Percentiles rank a stretch among this genome's conserved stretches.
phyloP scores from a whole-genome alignment of 2,329 filamentous ascomycete genomes.

The Karstenula rhodostoma region DNA sequence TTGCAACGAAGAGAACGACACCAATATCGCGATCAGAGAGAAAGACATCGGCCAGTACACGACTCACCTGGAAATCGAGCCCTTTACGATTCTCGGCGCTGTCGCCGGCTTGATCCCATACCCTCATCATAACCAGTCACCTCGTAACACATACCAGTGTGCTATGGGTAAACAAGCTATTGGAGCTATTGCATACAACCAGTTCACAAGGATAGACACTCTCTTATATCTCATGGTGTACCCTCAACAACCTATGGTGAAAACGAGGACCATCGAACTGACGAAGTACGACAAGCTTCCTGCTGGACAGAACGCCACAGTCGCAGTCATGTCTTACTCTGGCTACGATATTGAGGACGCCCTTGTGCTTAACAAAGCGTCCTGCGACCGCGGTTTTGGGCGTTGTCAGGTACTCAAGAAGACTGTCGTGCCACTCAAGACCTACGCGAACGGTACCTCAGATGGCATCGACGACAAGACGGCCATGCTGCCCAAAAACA shows the following conservation, averaged over 20 bases:
- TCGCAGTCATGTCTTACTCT: slow-evolving; percentile 99
- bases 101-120: slow-evolving; percentile 97
- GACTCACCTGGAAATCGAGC: slow-evolving; percentile 96
- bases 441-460: slow-evolving; percentile 81
- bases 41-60: slow-evolving; percentile 81
- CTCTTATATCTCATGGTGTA: slow-evolving; percentile 97
- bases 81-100: slow-evolving; percentile 94
- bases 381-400: slow-evolving; percentile 92
- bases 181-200: slow-evolving; percentile 96
- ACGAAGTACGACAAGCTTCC: slow-evolving; percentile 98
- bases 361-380: slow-evolving; percentile 94
- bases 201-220: slow-evolving; percentile 96
- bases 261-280: slow-evolving; percentile 94
- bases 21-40: slow-evolving; percentile 90
- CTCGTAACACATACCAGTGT: slow-evolving; percentile 98
- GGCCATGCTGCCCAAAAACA: slow-evolving; percentile 54
- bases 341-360: slow-evolving; percentile 99
- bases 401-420: slow-evolving; percentile 99
- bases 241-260: slow-evolving; percentile 96
- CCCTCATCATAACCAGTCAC: slow-evolving; percentile 98
- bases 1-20: slow-evolving; percentile 98
- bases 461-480: slow-evolving; percentile 60
- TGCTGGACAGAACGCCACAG: slow-evolving; percentile 94
- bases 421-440: slow-evolving; percentile 83
- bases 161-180: slow-evolving; percentile 99